Evolutionary conservation across 495 filamentous ascomycete species (phyloP).

Genomic region (Neurospora tetraspora): DNA sequence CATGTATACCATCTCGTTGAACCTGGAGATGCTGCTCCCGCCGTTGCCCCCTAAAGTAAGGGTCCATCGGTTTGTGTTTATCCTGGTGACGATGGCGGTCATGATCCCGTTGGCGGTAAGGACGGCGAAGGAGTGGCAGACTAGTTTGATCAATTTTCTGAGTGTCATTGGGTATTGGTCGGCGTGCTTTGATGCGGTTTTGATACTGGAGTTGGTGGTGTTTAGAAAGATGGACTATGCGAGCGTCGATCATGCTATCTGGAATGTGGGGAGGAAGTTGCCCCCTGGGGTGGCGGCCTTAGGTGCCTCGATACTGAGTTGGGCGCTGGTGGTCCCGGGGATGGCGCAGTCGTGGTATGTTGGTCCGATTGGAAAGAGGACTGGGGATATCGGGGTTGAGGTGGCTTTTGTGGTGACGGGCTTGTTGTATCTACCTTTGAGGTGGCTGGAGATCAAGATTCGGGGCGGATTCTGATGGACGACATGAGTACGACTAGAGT

Average conservation of each 20-base stretch:
- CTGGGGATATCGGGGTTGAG: slow-evolving; percentile 47
- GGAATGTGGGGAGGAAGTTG: slow-evolving; percentile 35
- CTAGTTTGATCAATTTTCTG: slow-evolving; percentile 40
- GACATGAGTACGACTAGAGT: not conserved
- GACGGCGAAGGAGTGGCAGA: slow-evolving; percentile 38
- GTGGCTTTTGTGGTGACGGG: slow-evolving; percentile 38
- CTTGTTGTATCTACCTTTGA: slow-evolving; percentile 31
- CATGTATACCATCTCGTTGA: slow-evolving; percentile 38
- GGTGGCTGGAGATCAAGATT: slow-evolving; percentile 29
- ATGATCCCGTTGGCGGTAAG: slow-evolving; percentile 41
- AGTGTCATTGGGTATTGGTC: slow-evolving; percentile 46
- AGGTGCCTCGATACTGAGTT: slow-evolving; percentile 24
- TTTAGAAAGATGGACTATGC: slow-evolving; percentile 30
- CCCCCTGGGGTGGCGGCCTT: slow-evolving; percentile 37
- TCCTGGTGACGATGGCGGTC: slow-evolving; percentile 32
- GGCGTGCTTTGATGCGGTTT: slow-evolving; percentile 38
- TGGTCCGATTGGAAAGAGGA: slow-evolving; percentile 38
- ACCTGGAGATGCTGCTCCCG: slow-evolving; percentile 41
- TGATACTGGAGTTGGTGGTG: slow-evolving; percentile 37
- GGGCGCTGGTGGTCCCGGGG: slow-evolving; percentile 35
- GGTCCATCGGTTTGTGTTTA: slow-evolving; percentile 37
- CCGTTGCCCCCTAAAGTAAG: slow-evolving; percentile 13
- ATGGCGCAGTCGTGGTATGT: slow-evolving; percentile 45
- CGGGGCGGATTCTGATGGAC: slow-evolving; percentile 10
- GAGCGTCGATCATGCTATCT: slow-evolving; percentile 33